Evolutionary conservation across 2,329 filamentous ascomycete species (phyloP), one percentile per base, ranked within the genome.

Genomic region (Aureobasidium lini): DNA sequence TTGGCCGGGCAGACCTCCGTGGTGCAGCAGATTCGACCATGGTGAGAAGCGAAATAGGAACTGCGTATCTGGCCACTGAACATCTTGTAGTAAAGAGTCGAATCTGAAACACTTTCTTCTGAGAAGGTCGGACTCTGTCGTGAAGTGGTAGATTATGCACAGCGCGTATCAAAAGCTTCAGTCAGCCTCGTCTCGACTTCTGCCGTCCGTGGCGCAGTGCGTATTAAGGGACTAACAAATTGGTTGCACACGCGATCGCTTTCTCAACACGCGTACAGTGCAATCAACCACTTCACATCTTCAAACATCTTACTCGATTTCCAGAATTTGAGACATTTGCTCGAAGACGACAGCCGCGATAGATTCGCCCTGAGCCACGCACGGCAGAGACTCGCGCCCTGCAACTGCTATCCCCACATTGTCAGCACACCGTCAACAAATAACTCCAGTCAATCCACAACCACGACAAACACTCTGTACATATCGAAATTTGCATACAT

Each of bases 341-440:
- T 52, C 36, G 11, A 31, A 11, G 29, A 23, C 50, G 3, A 54
- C 28, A 8, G 10, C 37, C n/a, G 28, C 37, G 39, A 54, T 34
- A 31, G 28, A 54, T 54, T 32, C n/a, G 13, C 37, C 50, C 50
- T 18, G 39, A 54, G 29, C 32, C 39, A 23, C 39, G 50, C 29
- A 43, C 50, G 28, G 32, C 34, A 54, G 9, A 32, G 28, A 54
- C 39, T 54, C 39, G 29, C 48, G 49, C 23, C 49, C 50, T 23
- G 50, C 50, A 43, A 34, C 28, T 4, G n/a, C 13, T 40, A 39
- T 52, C 48, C 48, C 48, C 48, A 52, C 48, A 52, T 40, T 54
- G 50, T 54, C 50, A 54, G 50, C 50, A 54, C 49, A 52, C 49
- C 36, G 40, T 52, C 36, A 31, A 54, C 39, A 44, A 34, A 54